A percentile compares a stretch with the other conserved stretches of the same genome.
Evolutionary conservation across 192 early-diverging fungal species (phyloP).

Genomic region (Linnemannia schmuckeri): DNA sequence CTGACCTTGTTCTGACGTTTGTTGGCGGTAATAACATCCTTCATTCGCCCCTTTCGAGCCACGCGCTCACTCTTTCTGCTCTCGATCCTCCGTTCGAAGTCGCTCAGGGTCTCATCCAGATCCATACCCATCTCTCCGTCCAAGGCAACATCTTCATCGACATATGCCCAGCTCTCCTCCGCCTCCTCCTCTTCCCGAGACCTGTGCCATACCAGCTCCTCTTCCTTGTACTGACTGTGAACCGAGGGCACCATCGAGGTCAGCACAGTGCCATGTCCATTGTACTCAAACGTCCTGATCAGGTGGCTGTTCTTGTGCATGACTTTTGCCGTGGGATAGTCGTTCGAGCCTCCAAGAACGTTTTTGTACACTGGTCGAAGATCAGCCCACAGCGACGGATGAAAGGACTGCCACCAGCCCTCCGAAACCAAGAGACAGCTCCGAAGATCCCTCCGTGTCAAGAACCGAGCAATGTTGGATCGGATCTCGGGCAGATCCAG

Average conservation of each 20-base stretch:
- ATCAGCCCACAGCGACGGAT: slow-evolving; percentile 18
- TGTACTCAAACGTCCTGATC: slow-evolving; percentile 41
- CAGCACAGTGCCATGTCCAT: slow-evolving; percentile 34
- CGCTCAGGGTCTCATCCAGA: slow-evolving; percentile 15
- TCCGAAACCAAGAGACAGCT: slow-evolving; percentile 25
- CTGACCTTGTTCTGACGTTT: slow-evolving; percentile 23
- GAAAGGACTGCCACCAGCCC: slow-evolving; percentile 35
- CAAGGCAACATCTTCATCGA: slow-evolving; percentile 24
- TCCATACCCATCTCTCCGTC: background rate
- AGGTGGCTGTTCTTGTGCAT: slow-evolving; percentile 33
- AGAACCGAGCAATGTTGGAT: slow-evolving; percentile 20
- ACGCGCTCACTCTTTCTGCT: background rate
- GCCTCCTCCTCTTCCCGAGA: slow-evolving; percentile 7
- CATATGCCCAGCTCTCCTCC: slow-evolving; percentile 26
- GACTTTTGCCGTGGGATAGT: slow-evolving; percentile 20
- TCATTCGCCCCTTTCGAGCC: background rate
- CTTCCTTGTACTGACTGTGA: background rate
- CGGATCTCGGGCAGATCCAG: slow-evolving; percentile 35
- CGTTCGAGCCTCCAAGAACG: slow-evolving; percentile 27
- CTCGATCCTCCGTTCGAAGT: slow-evolving; percentile 36
- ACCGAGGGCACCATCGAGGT: slow-evolving; percentile 22
- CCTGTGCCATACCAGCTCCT: slow-evolving; percentile 7
- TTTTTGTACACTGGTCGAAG: slow-evolving; percentile 38
- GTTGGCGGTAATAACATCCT: slow-evolving; percentile 16
- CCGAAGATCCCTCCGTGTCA: slow-evolving; percentile 17